Percentiles rank a stretch among this genome's conserved stretches.
Conservation (phyloP, 192 early-diverging fungal species). For the Coemansia sp. region DNA sequence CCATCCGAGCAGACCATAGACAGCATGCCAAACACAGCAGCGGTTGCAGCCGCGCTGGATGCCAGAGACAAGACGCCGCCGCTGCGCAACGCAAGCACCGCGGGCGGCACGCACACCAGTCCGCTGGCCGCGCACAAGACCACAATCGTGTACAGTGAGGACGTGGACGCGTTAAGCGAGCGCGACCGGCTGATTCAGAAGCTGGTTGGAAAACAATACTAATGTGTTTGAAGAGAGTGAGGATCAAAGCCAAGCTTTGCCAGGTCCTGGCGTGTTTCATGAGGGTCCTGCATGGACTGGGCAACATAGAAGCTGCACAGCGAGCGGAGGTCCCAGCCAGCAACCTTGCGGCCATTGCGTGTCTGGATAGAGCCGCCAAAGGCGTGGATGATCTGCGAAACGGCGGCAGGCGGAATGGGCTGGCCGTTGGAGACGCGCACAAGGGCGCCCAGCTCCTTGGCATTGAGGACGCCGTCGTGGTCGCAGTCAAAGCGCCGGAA, state of each 20-base stretch:
- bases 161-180: conserved; percentile 35
- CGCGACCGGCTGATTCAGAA: conserved; percentile 35
- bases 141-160: conserved; percentile 45
- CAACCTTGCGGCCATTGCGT: conserved; percentile 19
- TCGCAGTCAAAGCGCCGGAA: conserved; percentile 48
- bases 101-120: not conserved
- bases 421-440: conserved; percentile 41
- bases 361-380: conserved; percentile 40
- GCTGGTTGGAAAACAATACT: conserved; percentile 14
- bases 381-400: conserved; percentile 33
- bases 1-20: conserved; percentile 15
- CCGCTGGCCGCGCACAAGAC: conserved; percentile 17
- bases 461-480: conserved; percentile 45
- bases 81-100: not conserved
- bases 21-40: conserved; percentile 26
- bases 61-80: not conserved
- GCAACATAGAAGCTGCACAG: conserved; percentile 42
- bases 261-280: conserved; percentile 47
- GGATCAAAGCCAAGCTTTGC: conserved; percentile 49
- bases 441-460: conserved; percentile 33
- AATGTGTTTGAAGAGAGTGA: conserved; percentile 12
- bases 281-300: conserved; percentile 47
- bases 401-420: conserved; percentile 16
- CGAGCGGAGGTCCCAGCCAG: conserved; percentile 31
- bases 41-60: conserved; percentile 1